Percentiles rank a stretch among this genome's conserved stretches.
phyloP scores from a whole-genome alignment of 495 filamentous ascomycete genomes.

The Hamigera avellanea region DNA sequence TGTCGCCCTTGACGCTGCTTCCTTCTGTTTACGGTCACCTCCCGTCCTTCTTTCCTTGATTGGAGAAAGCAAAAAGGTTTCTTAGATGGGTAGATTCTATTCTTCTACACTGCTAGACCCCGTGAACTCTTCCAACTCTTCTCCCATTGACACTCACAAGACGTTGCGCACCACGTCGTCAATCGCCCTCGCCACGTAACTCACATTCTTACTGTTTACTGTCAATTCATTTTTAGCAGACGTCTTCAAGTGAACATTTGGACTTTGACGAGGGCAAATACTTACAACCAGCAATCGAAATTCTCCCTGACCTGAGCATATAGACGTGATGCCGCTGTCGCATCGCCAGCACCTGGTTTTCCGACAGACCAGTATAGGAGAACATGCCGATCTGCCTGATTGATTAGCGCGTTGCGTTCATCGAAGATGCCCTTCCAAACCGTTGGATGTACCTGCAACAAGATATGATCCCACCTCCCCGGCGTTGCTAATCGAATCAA shows the following conservation, averaged over 20 bases:
- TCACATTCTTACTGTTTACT: slow-evolving; percentile 16
- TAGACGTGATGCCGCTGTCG: slow-evolving; percentile 14
- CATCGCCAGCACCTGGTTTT: slow-evolving; percentile 9
- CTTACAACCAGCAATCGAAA: slow-evolving; percentile 21
- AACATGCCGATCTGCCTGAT: slow-evolving; percentile 26
- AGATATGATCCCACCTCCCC: slow-evolving; percentile 14
- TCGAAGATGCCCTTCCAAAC: no score
- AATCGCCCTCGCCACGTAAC: slow-evolving; percentile 13
- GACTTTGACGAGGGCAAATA: neutral
- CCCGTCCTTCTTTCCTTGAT: no score
- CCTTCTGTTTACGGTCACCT: no score
- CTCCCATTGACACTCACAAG: no score
- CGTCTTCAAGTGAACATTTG: neutral
- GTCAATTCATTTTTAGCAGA: neutral
- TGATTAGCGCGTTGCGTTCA: no score
- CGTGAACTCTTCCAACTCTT: no score
- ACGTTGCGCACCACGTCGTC: slow-evolving; percentile 9
- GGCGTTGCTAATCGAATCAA: slow-evolving; percentile 12
- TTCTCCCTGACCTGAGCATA: slow-evolving; percentile 12
- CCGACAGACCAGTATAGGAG: slow-evolving; percentile 12
- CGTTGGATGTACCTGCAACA: slow-evolving; percentile 3
- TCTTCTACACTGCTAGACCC: no score
- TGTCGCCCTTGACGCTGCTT: no score
- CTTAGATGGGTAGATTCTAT: no score
- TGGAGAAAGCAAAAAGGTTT: no score